phyloP scores from a whole-genome alignment of 345 rosid species.

The Excoecaria agallocha region DNA sequence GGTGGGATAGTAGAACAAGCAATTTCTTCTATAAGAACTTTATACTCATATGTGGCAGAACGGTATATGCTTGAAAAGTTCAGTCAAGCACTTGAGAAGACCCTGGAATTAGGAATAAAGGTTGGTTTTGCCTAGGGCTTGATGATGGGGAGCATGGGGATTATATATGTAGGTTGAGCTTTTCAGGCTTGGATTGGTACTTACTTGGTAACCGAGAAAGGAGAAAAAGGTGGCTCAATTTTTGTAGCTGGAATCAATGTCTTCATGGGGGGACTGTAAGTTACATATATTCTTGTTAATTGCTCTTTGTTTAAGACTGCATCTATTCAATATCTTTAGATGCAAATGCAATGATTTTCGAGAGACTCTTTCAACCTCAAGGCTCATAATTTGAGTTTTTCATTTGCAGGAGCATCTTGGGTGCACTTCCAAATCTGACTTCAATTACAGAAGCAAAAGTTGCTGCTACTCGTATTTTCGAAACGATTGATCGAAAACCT shows the following conservation, averaged over 20 bases:
- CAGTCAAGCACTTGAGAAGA: slow-evolving; percentile 47
- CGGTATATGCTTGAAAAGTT: slow-evolving; percentile 39
- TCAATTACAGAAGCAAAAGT: slow-evolving; percentile 54
- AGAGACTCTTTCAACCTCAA: background rate
- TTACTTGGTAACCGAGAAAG: slow-evolving; percentile 51
- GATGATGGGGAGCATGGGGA: slow-evolving; percentile 74
- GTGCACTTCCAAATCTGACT: slow-evolving; percentile 62
- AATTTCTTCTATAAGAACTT: slow-evolving; percentile 58
- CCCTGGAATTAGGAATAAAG: slow-evolving; percentile 51
- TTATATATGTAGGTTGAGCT: slow-evolving; percentile 59
- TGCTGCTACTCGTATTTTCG: slow-evolving; percentile 43
- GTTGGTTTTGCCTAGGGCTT: slow-evolving; percentile 63
- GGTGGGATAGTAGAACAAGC: slow-evolving; percentile 74
- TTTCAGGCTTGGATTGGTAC: slow-evolving; percentile 65
- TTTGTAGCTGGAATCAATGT: slow-evolving; percentile 59
- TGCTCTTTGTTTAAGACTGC: too few relatives aligned
- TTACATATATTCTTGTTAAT: background rate
- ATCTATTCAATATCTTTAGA: too few relatives aligned
- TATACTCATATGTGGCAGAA: slow-evolving; percentile 62
- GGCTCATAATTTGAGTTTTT: slow-evolving; percentile 12
- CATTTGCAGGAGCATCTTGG: slow-evolving; percentile 49
- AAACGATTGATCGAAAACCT: slow-evolving; percentile 52
- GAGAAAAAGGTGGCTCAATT: slow-evolving; percentile 55
- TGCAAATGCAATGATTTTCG: too few relatives aligned
- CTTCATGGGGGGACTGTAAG: slow-evolving; percentile 70